Percentiles rank a stretch among this genome's conserved stretches.
Evolutionary conservation across 306 rosid species (phyloP).

Genomic region (Cicer cuneatum): DNA sequence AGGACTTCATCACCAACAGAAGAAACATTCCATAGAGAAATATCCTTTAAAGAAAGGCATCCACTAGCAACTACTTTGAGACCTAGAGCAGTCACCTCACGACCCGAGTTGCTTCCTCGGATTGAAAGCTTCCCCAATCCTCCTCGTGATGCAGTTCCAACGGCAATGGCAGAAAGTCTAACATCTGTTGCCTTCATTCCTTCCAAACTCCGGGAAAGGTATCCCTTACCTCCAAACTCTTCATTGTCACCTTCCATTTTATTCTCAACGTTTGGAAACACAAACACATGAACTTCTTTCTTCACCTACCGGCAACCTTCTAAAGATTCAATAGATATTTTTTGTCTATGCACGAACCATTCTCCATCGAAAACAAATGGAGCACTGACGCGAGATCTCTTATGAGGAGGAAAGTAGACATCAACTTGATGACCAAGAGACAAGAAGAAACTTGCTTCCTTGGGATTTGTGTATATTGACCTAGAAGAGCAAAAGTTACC

Average conservation of each 20-base stretch:
- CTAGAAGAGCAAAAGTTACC: constrained; percentile 77
- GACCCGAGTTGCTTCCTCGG: constrained; percentile 66
- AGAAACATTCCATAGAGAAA: constrained; percentile 74
- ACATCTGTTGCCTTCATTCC: constrained; percentile 90
- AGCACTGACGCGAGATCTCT: constrained; percentile 76
- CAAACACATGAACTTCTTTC: constrained; percentile 76
- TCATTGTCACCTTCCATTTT: constrained; percentile 53
- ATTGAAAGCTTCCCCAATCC: too few species aligned
- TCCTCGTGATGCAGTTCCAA: constrained; percentile 83
- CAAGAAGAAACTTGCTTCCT: constrained; percentile 71
- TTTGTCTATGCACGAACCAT: constrained; percentile 60
- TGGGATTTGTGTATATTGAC: constrained; percentile 70
- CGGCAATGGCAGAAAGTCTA: constrained; percentile 89
- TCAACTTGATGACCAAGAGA: constrained; percentile 75
- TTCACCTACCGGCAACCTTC: constrained; percentile 80
- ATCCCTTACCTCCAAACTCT: too few species aligned
- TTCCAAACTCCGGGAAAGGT: constrained; percentile 85
- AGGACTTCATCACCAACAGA: constrained; percentile 68
- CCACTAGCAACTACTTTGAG: constrained; percentile 71
- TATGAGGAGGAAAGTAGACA: too few species aligned
- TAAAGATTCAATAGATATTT: constrained; percentile 72
- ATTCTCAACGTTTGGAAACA: constrained; percentile 70
- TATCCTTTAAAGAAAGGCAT: constrained; percentile 76
- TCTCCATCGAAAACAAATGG: constrained; percentile 65
- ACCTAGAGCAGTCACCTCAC: constrained; percentile 65